phyloP scores from a whole-genome alignment of 2,329 filamentous ascomycete genomes.

The Dichotomopilus funicola region DNA sequence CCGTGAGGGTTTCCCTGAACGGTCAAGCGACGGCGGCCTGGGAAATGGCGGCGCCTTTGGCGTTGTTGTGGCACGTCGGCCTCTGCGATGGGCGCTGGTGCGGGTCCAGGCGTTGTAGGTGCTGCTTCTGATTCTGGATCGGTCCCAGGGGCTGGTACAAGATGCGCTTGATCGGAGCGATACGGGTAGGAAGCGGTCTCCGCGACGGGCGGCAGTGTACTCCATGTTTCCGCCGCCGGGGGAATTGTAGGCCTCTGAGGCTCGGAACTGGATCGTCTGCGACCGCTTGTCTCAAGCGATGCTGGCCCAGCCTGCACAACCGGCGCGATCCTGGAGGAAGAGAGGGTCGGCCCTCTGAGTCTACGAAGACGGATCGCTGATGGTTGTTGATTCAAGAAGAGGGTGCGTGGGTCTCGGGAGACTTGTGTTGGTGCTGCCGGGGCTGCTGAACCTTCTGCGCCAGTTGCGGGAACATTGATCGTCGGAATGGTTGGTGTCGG shows the following conservation, averaged over 20 bases:
- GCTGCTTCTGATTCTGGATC: background rate
- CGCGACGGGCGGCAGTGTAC: background rate
- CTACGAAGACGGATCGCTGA: slow-evolving; percentile 21
- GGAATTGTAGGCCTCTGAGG: slow-evolving; percentile 18
- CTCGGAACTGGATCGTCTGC: slow-evolving; percentile 24
- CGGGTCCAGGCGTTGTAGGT: background rate
- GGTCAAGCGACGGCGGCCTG: slow-evolving; percentile 5
- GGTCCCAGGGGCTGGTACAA: background rate
- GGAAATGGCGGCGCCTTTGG: background rate
- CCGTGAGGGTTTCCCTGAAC: background rate
- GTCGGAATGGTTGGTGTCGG: too few species aligned
- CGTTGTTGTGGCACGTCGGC: too few species aligned
- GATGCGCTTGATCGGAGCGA: background rate
- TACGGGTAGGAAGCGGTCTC: background rate
- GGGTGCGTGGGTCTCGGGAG: slow-evolving; percentile 1
- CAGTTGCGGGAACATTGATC: too few species aligned
- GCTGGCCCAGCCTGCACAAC: background rate
- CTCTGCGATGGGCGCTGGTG: too few species aligned
- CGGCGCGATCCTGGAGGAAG: background rate
- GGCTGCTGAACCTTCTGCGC: too few species aligned
- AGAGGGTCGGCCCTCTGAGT: slow-evolving; percentile 4
- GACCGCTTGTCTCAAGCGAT: background rate
- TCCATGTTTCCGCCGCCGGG: background rate
- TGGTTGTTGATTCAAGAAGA: slow-evolving; percentile 10
- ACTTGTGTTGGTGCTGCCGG: too few species aligned